Evolutionary conservation across 2,329 filamentous ascomycete genomes (phyloP).

Genomic region (Nannizziopsis barbatae): DNA sequence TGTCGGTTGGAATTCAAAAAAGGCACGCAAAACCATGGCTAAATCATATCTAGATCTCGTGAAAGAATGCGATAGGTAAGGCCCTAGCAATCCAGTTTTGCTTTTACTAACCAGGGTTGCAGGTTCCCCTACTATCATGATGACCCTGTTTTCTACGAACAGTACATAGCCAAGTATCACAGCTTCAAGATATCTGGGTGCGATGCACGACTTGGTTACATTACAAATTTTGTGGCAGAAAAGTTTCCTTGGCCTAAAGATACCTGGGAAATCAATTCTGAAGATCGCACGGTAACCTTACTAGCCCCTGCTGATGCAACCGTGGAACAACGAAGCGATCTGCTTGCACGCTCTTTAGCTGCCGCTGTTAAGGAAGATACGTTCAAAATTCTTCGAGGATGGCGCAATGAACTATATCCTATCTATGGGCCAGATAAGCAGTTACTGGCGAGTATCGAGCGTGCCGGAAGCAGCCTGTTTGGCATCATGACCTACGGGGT

Average conservation of each 20-base stretch:
- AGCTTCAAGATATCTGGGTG: constrained; percentile 57
- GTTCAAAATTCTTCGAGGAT: constrained; percentile 65
- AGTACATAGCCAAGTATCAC: constrained; percentile 46
- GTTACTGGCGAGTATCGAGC: constrained; percentile 62
- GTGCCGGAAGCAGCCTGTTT: constrained; percentile 61
- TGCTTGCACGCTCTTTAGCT: constrained; percentile 47
- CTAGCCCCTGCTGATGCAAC: constrained; percentile 44
- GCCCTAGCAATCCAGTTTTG: no score
- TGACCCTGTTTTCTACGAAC: constrained; percentile 46
- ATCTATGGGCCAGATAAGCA: constrained; percentile 53
- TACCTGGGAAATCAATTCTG: constrained; percentile 49
- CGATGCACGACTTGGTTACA: constrained; percentile 52
- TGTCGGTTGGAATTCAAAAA: not conserved
- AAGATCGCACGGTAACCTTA: constrained; percentile 52
- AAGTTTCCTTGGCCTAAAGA: constrained; percentile 43
- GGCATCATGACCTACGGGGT: constrained; percentile 69
- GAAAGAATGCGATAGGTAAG: constrained; percentile 45
- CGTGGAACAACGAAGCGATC: constrained; percentile 51
- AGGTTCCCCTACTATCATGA: constrained; percentile 68
- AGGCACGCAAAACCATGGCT: not conserved
- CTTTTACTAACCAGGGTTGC: not conserved
- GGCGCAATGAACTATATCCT: constrained; percentile 71
- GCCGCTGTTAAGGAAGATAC: constrained; percentile 59
- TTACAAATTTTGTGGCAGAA: constrained; percentile 39
- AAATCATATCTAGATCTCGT: constrained; percentile 39